A percentile compares a stretch with the other conserved stretches of the same genome.
Evolutionary conservation across 768 basidiomycete species (phyloP).

Genomic region (Rhodocollybia butyracea): DNA sequence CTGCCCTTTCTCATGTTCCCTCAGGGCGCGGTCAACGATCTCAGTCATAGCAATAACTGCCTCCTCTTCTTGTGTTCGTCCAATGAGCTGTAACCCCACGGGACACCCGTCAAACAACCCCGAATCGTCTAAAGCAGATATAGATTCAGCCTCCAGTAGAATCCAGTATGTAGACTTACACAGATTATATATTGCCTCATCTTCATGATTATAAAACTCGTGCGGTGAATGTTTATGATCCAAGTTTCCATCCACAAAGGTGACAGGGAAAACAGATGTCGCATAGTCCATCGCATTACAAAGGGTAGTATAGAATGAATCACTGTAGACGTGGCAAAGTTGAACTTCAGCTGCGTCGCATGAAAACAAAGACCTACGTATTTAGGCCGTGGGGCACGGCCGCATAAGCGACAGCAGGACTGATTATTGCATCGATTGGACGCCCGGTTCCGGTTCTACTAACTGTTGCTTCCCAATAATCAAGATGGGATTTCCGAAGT

Average conservation of each 20-base stretch:
- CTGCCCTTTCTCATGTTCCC: conserved; percentile 14
- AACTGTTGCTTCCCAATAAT: conserved; percentile 57
- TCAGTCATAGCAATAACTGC: conserved; percentile 68
- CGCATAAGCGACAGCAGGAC: conserved; percentile 55
- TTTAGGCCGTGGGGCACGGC: conserved; percentile 67
- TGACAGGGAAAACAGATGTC: conserved; percentile 62
- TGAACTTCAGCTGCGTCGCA: background rate
- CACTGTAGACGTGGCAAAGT: conserved; percentile 24
- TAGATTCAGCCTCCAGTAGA: background rate
- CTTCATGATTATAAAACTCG: conserved; percentile 43
- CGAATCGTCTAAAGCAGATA: conserved; percentile 48
- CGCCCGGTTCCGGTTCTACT: conserved; percentile 59
- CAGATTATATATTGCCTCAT: conserved; percentile 54
- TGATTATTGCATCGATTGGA: conserved; percentile 74
- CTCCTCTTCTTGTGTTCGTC: conserved; percentile 72
- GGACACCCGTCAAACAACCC: conserved; percentile 54
- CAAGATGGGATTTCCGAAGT: conserved; percentile 54
- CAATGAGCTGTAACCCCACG: conserved; percentile 62
- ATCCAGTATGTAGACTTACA: conserved; percentile 27
- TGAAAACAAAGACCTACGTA: conserved; percentile 30
- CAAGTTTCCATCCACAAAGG: conserved; percentile 49
- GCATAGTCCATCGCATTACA: conserved; percentile 71
- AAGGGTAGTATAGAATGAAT: conserved; percentile 50
- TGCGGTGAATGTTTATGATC: conserved; percentile 46
- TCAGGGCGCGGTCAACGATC: conserved; percentile 56